These are phyloP conservation scores for Arabidopsis suecica DNA, from an alignment of 345 rosid species.

Conservation along the genomic window DNA sequence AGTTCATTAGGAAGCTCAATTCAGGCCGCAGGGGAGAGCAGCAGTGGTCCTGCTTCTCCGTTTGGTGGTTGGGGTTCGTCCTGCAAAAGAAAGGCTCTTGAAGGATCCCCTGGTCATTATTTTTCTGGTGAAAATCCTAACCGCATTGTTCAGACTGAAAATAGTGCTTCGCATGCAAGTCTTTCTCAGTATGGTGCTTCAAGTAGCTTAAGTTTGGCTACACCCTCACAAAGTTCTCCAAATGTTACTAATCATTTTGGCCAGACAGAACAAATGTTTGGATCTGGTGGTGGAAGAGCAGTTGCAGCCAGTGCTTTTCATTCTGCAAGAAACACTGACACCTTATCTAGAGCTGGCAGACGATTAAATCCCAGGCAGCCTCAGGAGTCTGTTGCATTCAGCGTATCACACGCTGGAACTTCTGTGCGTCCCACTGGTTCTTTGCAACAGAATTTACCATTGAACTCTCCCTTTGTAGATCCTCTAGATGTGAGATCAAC, in stretches of 20 bases:
- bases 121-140: constrained; percentile 62
- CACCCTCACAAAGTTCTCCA: constrained; percentile 54
- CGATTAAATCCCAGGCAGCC: constrained; percentile 57
- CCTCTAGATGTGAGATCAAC: constrained; percentile 56
- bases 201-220: constrained; percentile 65
- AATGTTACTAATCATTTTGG: constrained; percentile 48
- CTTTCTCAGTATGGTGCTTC: constrained; percentile 56
- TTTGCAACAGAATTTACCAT: constrained; percentile 51
- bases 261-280: constrained; percentile 55
- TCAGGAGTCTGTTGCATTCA: constrained; percentile 57
- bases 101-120: constrained; percentile 72
- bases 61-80: constrained; percentile 75
- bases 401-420: constrained; percentile 54
- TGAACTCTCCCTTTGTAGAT: constrained; percentile 52
- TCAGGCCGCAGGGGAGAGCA: constrained; percentile 57
- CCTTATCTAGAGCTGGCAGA: constrained; percentile 52
- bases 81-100: constrained; percentile 91
- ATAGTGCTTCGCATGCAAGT: constrained; percentile 50
- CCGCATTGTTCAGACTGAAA: constrained; percentile 56
- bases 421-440: constrained; percentile 50
- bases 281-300: constrained; percentile 55
- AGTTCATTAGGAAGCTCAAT: constrained; percentile 66
- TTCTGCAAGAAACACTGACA: constrained; percentile 54
- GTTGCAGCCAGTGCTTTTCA: constrained; percentile 53
- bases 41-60: constrained; percentile 62